These are phyloP conservation scores for Penicillium odoratum DNA, from an alignment of 495 filamentous ascomycete genomes.

Conservation along the genomic window DNA sequence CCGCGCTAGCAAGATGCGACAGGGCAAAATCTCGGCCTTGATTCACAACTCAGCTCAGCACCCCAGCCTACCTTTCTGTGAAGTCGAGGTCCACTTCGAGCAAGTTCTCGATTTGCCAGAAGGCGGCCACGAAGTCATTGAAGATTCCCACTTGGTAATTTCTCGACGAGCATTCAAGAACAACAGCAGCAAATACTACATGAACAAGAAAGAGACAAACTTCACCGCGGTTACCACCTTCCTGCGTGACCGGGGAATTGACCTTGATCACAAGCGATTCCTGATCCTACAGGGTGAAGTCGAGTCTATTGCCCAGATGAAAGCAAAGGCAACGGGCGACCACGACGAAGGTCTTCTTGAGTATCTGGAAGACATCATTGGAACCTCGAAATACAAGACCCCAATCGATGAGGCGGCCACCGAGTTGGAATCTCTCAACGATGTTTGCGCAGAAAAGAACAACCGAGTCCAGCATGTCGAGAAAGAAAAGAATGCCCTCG, in stretches of 20 bases:
- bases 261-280: constrained; percentile 98
- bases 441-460: constrained; percentile 92
- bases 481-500: constrained; percentile 88
- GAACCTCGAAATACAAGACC: constrained; percentile 95
- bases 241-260: constrained; percentile 85
- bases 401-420: constrained; percentile 91
- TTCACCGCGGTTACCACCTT: constrained; percentile 88
- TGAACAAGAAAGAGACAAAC: constrained; percentile 82
- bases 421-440: constrained; percentile 88
- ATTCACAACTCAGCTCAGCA: constrained; percentile 93
- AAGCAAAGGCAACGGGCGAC: constrained; percentile 89
- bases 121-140: constrained; percentile 70
- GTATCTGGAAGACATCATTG: constrained; percentile 98
- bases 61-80: constrained; percentile 83
- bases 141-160: constrained; percentile 80
- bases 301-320: constrained; percentile 99
- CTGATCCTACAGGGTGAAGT: constrained; percentile 97
- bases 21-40: constrained; percentile 95
- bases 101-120: constrained; percentile 86
- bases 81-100: constrained; percentile 93
- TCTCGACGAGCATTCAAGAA: constrained; percentile 96
- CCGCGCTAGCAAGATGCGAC: constrained; percentile 97
- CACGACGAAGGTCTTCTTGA: constrained; percentile 95
- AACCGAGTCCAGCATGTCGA: constrained; percentile 94
- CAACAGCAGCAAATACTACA: constrained; percentile 96